Evolutionary conservation across 257 asterid species (phyloP).

Genomic region (Cruciata laevipes): DNA sequence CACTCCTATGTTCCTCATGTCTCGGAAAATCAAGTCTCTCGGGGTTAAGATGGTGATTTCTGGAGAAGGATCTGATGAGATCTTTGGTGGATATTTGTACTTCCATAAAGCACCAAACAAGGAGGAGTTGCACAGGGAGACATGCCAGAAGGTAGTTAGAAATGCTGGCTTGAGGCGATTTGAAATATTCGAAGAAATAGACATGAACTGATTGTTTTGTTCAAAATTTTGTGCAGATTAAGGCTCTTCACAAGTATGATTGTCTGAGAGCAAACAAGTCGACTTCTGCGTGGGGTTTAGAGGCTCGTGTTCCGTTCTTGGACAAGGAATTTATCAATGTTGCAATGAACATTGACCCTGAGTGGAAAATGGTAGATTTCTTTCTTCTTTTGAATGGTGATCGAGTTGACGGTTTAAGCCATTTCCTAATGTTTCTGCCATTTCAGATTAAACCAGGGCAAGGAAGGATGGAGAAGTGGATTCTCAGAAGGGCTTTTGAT

Average conservation of each 20-base stretch:
- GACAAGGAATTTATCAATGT: slow-evolving; percentile 82
- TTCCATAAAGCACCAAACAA: slow-evolving; percentile 93
- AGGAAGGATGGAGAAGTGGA: slow-evolving; percentile 91
- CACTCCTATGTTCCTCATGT: slow-evolving; percentile 97
- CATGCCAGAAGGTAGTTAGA: slow-evolving; percentile 67
- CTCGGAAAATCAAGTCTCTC: slow-evolving; percentile 87
- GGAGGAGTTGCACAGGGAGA: slow-evolving; percentile 83
- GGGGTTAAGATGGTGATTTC: slow-evolving; percentile 97
- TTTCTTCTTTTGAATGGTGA: no score
- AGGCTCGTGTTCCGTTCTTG: slow-evolving; percentile 88
- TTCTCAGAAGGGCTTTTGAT: slow-evolving; percentile 85
- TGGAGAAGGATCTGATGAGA: slow-evolving; percentile 99
- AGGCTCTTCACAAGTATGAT: slow-evolving; percentile 95
- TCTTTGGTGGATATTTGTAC: slow-evolving; percentile 91
- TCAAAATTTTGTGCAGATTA: slow-evolving; percentile 43
- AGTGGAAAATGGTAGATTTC: slow-evolving; percentile 65
- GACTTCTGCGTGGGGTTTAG: slow-evolving; percentile 98
- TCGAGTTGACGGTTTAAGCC: not conserved
- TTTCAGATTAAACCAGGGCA: slow-evolving; percentile 66
- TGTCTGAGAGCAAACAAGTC: slow-evolving; percentile 92
- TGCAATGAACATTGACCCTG: slow-evolving; percentile 92
- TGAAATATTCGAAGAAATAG: not conserved
- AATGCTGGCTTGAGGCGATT: not conserved
- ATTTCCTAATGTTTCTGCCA: not conserved
- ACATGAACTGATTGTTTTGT: slow-evolving; percentile 4